Evolutionary conservation across 768 basidiomycete species (phyloP).

Genomic region (Nidula microcarpa): DNA sequence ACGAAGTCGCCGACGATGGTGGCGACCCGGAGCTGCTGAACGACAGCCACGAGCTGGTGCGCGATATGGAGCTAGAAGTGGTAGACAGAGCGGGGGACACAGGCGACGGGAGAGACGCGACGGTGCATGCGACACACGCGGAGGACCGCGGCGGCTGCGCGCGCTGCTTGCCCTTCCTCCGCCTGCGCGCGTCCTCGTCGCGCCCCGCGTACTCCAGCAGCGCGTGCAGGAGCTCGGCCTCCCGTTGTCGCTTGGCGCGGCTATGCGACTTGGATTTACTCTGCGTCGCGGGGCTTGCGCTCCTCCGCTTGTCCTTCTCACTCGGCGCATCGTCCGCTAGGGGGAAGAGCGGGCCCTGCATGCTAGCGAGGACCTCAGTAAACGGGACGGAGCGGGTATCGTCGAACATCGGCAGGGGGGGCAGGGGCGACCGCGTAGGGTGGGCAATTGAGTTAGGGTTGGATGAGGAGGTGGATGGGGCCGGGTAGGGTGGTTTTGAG

Average conservation of each 20-base stretch:
- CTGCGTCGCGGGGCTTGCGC: conserved; percentile 7
- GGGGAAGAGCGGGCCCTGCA: conserved; percentile 62
- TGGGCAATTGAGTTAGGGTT: background rate
- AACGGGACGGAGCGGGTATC: conserved; percentile 45
- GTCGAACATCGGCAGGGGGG: conserved; percentile 24
- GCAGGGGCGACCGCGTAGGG: conserved; percentile 10
- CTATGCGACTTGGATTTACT: conserved; percentile 13
- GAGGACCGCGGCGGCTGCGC: conserved; percentile 1
- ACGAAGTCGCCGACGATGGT: conserved; percentile 14
- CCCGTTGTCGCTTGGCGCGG: conserved; percentile 12
- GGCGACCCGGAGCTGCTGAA: conserved; percentile 14
- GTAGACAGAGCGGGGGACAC: conserved; percentile 7
- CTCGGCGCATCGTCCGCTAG: conserved; percentile 18
- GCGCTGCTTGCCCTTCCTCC: conserved; percentile 30
- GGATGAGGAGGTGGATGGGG: background rate
- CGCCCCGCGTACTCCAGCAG: conserved; percentile 41
- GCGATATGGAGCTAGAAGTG: conserved; percentile 4
- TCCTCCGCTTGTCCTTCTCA: conserved; percentile 15
- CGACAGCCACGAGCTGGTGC: conserved; percentile 6
- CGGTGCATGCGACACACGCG: conserved; percentile 15
- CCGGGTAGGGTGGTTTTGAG: conserved; percentile 9
- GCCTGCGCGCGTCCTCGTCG: conserved; percentile 32
- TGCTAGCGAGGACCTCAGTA: conserved; percentile 51
- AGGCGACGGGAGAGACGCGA: conserved; percentile 10
- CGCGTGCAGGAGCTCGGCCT: conserved; percentile 36